Evolutionary conservation across 129 eudicot species (phyloP), one percentile per base, ranked within the genome.

Genomic region (Gnaphalium uliginosum): DNA sequence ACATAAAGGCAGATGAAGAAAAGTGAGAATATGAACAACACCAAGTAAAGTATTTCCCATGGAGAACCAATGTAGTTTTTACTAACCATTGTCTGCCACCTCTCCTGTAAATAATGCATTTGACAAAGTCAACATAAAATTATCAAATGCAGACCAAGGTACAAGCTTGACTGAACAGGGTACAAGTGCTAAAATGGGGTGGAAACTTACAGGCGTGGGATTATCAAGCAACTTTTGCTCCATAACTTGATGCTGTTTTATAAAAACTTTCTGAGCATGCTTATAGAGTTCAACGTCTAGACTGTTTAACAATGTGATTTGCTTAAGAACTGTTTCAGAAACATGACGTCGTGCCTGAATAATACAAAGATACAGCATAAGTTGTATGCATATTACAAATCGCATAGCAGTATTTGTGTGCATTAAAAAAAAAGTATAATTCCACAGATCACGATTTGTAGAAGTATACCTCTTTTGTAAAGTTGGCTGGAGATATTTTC

Each of bases 281-380:
- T 87, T 85, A 72, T 93, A 93, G 33, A 93, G 96, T 79, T 93
- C 89, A 68, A 90, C 74, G 48, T 93, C 98, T 27, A 93, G 86
- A 81, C 71, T 76, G 78, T 90, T 90, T 5, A 90, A 79, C 65
- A 73, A 82, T 4, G 65, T 72, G 53, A 93, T 93, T 81, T 90
- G 85, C 85, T 90, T 84, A 2, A 90, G 76, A 77, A 87, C 63
- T 11, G 27, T 76, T 73, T 88, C 86, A 65, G 92, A 81, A 73
- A 90, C 92, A 76, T 69, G 83, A 51, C 54, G 75, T 13, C 97
- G 91, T 3, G 87, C 96, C 97, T 93, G 78, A 29, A 64, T 26
- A 19, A 15, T 18, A 59, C 39, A 69, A 29, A 63, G 37, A 17
- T 5, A 27, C 21, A 76, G 72, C 63, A 46, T 27, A 75, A 19